phyloP scores from a whole-genome alignment of 1,139 yeast species.

The Debaryomyces coudertii region DNA sequence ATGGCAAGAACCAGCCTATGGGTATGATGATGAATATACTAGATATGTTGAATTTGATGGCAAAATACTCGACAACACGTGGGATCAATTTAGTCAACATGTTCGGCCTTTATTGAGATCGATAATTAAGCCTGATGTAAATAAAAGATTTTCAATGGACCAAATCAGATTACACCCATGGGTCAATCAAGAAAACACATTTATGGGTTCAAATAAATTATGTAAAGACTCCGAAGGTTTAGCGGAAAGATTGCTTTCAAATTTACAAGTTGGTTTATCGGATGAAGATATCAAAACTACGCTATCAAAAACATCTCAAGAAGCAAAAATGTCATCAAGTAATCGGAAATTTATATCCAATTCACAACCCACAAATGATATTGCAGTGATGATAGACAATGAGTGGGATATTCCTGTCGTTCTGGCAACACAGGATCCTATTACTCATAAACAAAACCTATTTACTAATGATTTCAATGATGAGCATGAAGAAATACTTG shows the following conservation, averaged over 20 bases:
- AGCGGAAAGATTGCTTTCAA: slow-evolving; percentile 45
- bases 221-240: slow-evolving; percentile 53
- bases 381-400: slow-evolving; percentile 37
- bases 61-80: slow-evolving; percentile 47
- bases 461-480: slow-evolving; percentile 24
- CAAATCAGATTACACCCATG: slow-evolving; percentile 54
- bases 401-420: slow-evolving; percentile 23
- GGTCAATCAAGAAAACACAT: slow-evolving; percentile 44
- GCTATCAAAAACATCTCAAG: background rate
- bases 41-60: slow-evolving; percentile 46
- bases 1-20: slow-evolving; percentile 59
- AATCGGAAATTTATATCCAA: slow-evolving; percentile 24
- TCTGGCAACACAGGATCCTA: slow-evolving; percentile 39
- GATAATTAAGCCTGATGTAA: slow-evolving; percentile 50
- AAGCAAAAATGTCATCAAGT: background rate
- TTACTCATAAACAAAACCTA: slow-evolving; percentile 13
- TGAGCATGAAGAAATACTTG: slow-evolving; percentile 35
- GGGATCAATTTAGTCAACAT: slow-evolving; percentile 52
- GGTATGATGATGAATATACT: slow-evolving; percentile 50
- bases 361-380: slow-evolving; percentile 36
- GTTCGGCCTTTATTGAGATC: slow-evolving; percentile 54
- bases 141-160: slow-evolving; percentile 40
- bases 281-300: slow-evolving; percentile 26
- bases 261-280: slow-evolving; percentile 49
- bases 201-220: slow-evolving; percentile 44